Evolutionary conservation across 768 basidiomycete species (phyloP).

Genomic region (Amylocystis lapponica): DNA sequence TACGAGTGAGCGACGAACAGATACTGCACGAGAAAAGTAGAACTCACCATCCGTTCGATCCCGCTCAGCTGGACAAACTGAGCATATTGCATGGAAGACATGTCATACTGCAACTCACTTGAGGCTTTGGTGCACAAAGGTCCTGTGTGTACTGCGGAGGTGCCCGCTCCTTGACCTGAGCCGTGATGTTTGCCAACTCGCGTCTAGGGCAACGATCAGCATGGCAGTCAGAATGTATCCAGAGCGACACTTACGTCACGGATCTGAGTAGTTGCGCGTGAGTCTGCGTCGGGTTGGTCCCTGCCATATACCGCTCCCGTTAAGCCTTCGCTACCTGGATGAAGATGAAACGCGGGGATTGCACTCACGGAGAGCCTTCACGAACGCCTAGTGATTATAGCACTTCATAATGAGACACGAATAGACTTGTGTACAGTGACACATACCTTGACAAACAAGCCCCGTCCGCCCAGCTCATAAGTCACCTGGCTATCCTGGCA

Average conservation of each 20-base stretch:
- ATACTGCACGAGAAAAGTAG: too few species aligned
- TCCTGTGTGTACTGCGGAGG: background rate
- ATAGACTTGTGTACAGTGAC: background rate
- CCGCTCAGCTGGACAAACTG: background rate
- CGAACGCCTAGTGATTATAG: constrained; percentile 20
- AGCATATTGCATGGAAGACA: background rate
- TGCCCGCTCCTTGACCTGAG: constrained; percentile 2
- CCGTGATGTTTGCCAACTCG: constrained; percentile 10
- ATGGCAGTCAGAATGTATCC: background rate
- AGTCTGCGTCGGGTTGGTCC: constrained; percentile 7
- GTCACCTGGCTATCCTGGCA: constrained; percentile 17
- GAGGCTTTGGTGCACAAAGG: constrained; percentile 1
- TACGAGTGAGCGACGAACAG: too few species aligned
- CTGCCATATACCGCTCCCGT: background rate
- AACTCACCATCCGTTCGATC: constrained; percentile 1
- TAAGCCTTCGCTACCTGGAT: background rate
- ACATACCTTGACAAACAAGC: constrained; percentile 17
- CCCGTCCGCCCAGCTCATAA: constrained; percentile 8
- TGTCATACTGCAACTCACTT: background rate
- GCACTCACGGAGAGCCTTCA: constrained; percentile 10
- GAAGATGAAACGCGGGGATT: too few species aligned
- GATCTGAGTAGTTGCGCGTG: constrained; percentile 7
- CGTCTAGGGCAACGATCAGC: background rate
- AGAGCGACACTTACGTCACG: constrained; percentile 6
- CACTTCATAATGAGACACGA: background rate